Conservation (phyloP, 495 filamentous ascomycete species). For the Hypomontagnella monticulosa region DNA sequence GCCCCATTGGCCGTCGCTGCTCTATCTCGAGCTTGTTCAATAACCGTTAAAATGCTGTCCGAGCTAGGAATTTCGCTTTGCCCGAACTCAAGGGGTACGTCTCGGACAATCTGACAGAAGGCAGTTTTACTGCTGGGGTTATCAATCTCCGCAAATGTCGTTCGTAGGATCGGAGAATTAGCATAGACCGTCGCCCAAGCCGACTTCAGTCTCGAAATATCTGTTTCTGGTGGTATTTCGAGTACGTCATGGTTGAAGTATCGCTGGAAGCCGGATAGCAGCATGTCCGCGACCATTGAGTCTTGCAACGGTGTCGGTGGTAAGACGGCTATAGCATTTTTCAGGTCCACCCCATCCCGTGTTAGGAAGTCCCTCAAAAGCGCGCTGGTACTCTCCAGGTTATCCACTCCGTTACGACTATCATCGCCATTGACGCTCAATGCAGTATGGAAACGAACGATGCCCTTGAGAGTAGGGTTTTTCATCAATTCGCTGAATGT, state of each 20-base stretch:
- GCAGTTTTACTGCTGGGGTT: constrained; percentile 61
- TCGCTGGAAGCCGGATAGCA: constrained; percentile 67
- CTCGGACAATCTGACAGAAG: constrained; percentile 73
- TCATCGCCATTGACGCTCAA: neutral
- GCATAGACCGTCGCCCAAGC: constrained; percentile 69
- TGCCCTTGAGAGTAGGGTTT: constrained; percentile 68
- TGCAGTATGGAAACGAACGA: constrained; percentile 43
- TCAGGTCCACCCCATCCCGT: constrained; percentile 20
- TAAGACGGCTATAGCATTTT: constrained; percentile 61
- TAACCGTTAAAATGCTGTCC: constrained; percentile 40
- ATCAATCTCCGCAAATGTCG: constrained; percentile 71
- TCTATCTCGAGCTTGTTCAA: constrained; percentile 42
- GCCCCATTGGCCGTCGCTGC: constrained; percentile 39
- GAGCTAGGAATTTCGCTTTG: constrained; percentile 29
- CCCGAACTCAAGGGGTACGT: constrained; percentile 25
- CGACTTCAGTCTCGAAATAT: constrained; percentile 61
- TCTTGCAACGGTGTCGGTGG: constrained; percentile 82
- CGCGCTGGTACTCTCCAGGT: constrained; percentile 11
- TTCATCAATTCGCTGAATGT: constrained; percentile 75
- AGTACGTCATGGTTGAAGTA: constrained; percentile 86
- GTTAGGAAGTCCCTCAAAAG: constrained; percentile 25
- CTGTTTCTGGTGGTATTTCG: constrained; percentile 58
- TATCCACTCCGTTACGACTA: neutral
- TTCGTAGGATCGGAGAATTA: constrained; percentile 75
- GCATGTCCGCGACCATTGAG: constrained; percentile 80